These are phyloP conservation scores for Biscogniauxia sp. DNA, from an alignment of 2,329 filamentous ascomycete genomes.

Conservation along the genomic window DNA sequence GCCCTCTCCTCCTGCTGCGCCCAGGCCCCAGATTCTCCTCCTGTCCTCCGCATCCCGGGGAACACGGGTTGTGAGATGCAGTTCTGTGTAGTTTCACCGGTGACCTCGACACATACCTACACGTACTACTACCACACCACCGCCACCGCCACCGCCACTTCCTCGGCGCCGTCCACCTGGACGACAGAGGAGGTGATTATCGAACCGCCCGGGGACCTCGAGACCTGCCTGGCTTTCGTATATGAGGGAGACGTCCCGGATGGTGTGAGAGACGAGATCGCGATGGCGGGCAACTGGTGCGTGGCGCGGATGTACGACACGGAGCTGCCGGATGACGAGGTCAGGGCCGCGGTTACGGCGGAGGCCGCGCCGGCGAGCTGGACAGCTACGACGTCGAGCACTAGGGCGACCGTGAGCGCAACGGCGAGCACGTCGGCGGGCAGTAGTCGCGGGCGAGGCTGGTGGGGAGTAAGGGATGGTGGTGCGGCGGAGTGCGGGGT, in stretches of 20 bases:
- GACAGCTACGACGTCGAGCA: too few relatives aligned
- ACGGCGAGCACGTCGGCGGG: too few relatives aligned
- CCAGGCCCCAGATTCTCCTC: conserved; percentile 8
- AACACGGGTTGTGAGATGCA: conserved; percentile 29
- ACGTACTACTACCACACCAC: conserved; percentile 4
- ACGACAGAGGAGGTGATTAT: conserved; percentile 4
- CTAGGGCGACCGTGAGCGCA: too few relatives aligned
- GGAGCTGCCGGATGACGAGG: too few relatives aligned
- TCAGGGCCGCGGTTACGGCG: too few relatives aligned
- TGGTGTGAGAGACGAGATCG: conserved; percentile 15
- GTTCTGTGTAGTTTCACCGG: conserved; percentile 19
- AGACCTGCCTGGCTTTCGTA: conserved; percentile 21
- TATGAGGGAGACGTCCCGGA: conserved; percentile 24
- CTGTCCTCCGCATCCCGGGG: conserved; percentile 23
- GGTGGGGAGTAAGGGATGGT: too few relatives aligned
- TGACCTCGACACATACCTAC: conserved; percentile 11
- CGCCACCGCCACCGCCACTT: conserved; percentile 12
- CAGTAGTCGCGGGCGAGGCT: too few relatives aligned
- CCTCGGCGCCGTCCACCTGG: conserved; percentile 17
- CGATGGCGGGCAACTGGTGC: conserved; percentile 16
- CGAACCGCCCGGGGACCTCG: conserved; percentile 14
- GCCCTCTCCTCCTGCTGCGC: conserved; percentile 22
- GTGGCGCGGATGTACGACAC: conserved; percentile 8
- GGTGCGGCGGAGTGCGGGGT: too few relatives aligned
- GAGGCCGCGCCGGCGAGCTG: too few relatives aligned